Evolutionary conservation across 2,329 filamentous ascomycete species (phyloP).

Genomic region (Pseudohalonectria lignicola): DNA sequence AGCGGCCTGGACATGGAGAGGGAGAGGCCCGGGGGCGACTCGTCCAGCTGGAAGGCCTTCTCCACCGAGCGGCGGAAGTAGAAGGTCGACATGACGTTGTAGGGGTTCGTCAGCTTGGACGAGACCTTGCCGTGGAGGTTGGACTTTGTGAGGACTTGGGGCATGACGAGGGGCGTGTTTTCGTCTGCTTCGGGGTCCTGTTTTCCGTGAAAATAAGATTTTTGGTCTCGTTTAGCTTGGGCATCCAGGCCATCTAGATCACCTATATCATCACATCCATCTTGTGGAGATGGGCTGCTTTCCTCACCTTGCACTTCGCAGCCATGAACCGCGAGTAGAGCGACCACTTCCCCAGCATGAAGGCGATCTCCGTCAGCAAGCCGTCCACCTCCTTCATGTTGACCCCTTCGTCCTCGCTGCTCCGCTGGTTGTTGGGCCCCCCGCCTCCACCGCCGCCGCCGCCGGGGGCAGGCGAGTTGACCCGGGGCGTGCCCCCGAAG

Average conservation of each 20-base stretch:
- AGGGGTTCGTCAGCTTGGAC: conserved; percentile 64
- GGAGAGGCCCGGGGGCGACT: conserved; percentile 69
- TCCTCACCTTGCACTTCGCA: conserved; percentile 68
- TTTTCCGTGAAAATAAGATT: not conserved
- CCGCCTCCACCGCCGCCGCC: conserved; percentile 41
- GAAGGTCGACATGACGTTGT: conserved; percentile 89
- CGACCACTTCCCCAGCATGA: conserved; percentile 92
- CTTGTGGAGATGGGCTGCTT: too few relatives aligned
- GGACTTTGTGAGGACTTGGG: conserved; percentile 66
- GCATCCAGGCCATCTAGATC: too few relatives aligned
- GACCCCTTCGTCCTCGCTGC: conserved; percentile 87
- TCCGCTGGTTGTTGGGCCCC: conserved; percentile 40
- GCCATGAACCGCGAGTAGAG: conserved; percentile 84
- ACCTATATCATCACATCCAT: too few relatives aligned
- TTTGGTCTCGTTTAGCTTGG: too few relatives aligned
- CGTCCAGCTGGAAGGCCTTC: conserved; percentile 94
- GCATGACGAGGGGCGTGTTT: conserved; percentile 50
- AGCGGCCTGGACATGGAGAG: conserved; percentile 63
- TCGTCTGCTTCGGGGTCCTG: conserved; percentile 41
- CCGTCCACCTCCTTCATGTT: conserved; percentile 96
- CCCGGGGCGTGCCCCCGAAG: conserved; percentile 49
- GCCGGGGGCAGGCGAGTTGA: conserved; percentile 64
- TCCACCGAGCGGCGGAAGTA: conserved; percentile 95
- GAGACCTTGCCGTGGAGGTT: conserved; percentile 71
- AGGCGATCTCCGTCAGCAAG: conserved; percentile 72